Base-by-base conservation (phyloP, 1,284 basidiomycete genomes). In the Xerocomus nothofagi region DNA sequence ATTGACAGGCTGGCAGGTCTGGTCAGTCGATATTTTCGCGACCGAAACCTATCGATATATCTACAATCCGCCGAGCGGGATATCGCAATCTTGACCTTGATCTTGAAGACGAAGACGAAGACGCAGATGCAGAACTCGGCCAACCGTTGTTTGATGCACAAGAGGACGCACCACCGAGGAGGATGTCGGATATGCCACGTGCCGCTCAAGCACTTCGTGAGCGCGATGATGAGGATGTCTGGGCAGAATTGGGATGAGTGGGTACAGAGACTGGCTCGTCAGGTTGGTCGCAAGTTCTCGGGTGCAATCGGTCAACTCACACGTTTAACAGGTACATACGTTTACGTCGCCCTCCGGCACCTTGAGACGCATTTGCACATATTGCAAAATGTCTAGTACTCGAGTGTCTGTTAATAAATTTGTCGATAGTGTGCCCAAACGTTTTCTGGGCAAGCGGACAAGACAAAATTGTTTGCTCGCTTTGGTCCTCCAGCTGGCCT, bases 21-120 rank as follows among this genome's bases (percentile, higher is more conserved):
- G 94, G 94, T 0, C 92, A 95, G 62, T 95, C 93, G 1, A 91
- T 97, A 60, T 92, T 97, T 69, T 86, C 91, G 20, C 84, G 87
- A 41, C 93, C 94, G 7, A 92, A 88, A 61, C 91, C 92, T 0
- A 97, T 98, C 62, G 93, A 97, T 66, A 85, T 97, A 69, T 75
- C 83, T 68, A 73, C 85, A 61, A 78, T 83, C 60, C 72, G 89
- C 69, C 71, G 82, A 66, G 74, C 88, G 61, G 79, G 91, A 58
- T 80, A 85, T 74, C 55, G 46, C 18, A 75, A 72, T 45, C 74
- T 88, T 45, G 88, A 91, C 66, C 75, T 88, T 49, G 88, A 88
- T 58, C 71, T 86, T 50, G 85, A 88, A 47, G 79, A 79, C 41
- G 84, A 86, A 38, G 84, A 86, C 32, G 61, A 65, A 14, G 76